These are phyloP conservation scores for Plantago elongata DNA, from an alignment of 257 asterid species.

Conservation along the genomic window DNA sequence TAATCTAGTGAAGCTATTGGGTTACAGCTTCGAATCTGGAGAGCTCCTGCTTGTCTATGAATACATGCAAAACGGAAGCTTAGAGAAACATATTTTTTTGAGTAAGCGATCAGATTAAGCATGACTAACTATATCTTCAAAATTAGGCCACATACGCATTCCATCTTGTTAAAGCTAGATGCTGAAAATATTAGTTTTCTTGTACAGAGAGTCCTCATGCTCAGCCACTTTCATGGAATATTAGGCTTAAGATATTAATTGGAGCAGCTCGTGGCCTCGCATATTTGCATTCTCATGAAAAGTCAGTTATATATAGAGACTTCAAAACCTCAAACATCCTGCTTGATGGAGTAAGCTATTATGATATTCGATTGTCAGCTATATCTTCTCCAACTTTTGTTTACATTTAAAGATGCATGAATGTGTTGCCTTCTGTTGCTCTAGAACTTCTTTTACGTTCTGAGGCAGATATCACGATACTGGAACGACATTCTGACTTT, in stretches of 20 bases:
- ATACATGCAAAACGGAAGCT: slow-evolving; percentile 32
- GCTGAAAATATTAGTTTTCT: slow-evolving; percentile 1
- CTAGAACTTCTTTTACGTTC: background rate
- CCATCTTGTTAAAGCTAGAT: background rate
- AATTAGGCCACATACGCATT: background rate
- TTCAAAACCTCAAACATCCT: slow-evolving; percentile 41
- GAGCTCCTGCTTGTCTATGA: slow-evolving; percentile 35
- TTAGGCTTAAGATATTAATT: slow-evolving; percentile 32
- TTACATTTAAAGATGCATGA: background rate
- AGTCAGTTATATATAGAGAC: slow-evolving; percentile 26
- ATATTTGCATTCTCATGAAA: slow-evolving; percentile 30
- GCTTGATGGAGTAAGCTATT: slow-evolving; percentile 30
- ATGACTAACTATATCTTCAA: background rate
- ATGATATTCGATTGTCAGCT: background rate
- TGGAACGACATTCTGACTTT: background rate
- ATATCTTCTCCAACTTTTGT: background rate
- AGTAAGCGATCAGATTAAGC: slow-evolving; percentile 20
- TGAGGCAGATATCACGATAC: background rate
- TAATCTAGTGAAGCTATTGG: slow-evolving; percentile 41
- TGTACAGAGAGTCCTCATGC: slow-evolving; percentile 19
- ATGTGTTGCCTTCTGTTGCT: background rate
- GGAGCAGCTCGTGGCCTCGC: slow-evolving; percentile 43
- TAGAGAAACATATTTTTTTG: slow-evolving; percentile 31
- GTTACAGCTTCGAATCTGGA: slow-evolving; percentile 29
- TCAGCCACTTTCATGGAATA: slow-evolving; percentile 35